Base-by-base conservation (phyloP, 2,329 filamentous ascomycete species). In the Aspergillus sp. region DNA sequence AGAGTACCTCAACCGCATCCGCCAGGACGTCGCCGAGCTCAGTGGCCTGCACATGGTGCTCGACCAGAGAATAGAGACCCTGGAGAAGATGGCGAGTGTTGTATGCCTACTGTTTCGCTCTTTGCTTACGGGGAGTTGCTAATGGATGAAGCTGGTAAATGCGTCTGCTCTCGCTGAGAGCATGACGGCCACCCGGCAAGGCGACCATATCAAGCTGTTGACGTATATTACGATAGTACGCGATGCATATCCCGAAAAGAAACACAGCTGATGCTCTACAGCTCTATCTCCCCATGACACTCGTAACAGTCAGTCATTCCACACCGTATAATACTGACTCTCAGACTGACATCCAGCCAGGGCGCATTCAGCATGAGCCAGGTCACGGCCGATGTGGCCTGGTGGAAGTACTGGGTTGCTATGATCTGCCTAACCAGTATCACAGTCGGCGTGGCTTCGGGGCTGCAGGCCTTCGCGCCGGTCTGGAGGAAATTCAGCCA, bases 161-260 rank as follows among this genome's bases (percentile, higher is more conserved):
- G 38, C 35, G 15, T 41, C 38, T 4, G 34, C 35, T n/a, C 27
- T 41, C 10, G 28, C 35, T 5, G 35, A 41, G 15, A 41, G 38
- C 24, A 41, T 41, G 10, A 41, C 35, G 5, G 32, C 35, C 22
- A 41, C 38, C 8, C 32, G 32, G 2, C 35, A 41, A 19, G 38
- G 38, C 8, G 29, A 41, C n/a, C 37, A 41, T 38, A 41, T 41
- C 19, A 17, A 30, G n/a, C 32, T 41, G 2, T 14, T 41, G 10
- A 41, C 35, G 0, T 40, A 36, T 31, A 41, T 38, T 16, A 37
- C 31, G 3, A 37, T 37, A 10, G 35, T 37, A 17, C 8, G 35
- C 10, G 19, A 10, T 22, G 19, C 5, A 22, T 10, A 22, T 5
- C 19, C 10, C 10, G 19, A 22, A 10, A 22, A 22, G 19, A 22